phyloP scores from a whole-genome alignment of 1,284 basidiomycete genomes.

The Ceratobasidium sp. region DNA sequence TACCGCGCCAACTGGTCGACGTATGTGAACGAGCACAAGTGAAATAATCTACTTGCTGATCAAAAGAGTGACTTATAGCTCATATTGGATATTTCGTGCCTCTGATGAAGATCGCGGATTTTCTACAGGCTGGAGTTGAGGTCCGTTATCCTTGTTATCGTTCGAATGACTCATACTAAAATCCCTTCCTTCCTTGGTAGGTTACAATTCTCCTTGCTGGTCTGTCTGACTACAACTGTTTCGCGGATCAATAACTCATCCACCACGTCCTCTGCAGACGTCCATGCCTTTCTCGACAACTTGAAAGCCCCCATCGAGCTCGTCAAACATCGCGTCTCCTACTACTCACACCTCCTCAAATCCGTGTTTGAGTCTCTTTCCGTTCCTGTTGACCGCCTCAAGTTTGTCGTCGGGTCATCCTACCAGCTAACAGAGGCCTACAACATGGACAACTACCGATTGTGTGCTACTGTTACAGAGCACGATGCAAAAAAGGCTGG shows the following conservation, averaged over 20 bases:
- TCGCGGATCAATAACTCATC: background rate
- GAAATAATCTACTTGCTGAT: background rate
- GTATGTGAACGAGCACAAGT: conserved; percentile 64
- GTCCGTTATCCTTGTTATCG: conserved; percentile 57
- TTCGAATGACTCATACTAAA: conserved; percentile 25
- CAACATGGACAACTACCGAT: conserved; percentile 94
- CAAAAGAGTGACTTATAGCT: conserved; percentile 64
- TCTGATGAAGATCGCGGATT: conserved; percentile 96
- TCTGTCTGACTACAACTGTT: conserved; percentile 55
- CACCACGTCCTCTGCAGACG: conserved; percentile 66
- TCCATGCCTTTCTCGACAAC: conserved; percentile 98
- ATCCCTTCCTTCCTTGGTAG: conserved; percentile 55
- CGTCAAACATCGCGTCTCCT: conserved; percentile 89
- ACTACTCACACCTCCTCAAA: conserved; percentile 88
- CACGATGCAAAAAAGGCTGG: conserved; percentile 99
- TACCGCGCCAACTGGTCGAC: conserved; percentile 93
- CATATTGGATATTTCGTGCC: conserved; percentile 99
- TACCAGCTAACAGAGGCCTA: conserved; percentile 95
- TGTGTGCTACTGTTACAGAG: conserved; percentile 91
- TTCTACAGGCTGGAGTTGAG: conserved; percentile 90
- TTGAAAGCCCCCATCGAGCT: conserved; percentile 97
- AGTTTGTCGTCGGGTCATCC: conserved; percentile 89
- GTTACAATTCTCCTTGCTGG: conserved; percentile 93
- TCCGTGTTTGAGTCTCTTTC: conserved; percentile 91
- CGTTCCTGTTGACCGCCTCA: conserved; percentile 87